phyloP scores from a whole-genome alignment of 805 yeast genomes.

The Hanseniaspora pseudoguilliermondii region DNA sequence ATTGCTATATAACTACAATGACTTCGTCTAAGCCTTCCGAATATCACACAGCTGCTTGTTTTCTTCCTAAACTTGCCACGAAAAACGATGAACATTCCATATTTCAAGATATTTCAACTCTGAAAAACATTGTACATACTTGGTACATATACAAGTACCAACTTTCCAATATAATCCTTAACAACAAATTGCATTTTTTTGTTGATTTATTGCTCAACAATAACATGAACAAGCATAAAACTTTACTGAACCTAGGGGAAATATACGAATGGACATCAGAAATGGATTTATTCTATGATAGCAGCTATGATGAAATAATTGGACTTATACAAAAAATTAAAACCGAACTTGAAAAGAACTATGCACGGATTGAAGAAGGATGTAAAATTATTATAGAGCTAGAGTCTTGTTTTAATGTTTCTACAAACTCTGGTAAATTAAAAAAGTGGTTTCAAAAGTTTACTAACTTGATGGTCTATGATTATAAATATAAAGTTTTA shows the following conservation, averaged over 20 bases:
- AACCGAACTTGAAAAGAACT: background rate
- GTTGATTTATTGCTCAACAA: background rate
- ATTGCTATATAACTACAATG: background rate
- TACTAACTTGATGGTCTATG: conserved; percentile 4
- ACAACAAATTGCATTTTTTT: background rate
- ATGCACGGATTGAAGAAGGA: background rate
- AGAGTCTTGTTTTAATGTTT: background rate
- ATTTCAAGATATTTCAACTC: background rate
- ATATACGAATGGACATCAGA: background rate
- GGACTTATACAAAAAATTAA: background rate
- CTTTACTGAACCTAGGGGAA: background rate
- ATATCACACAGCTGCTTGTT: background rate
- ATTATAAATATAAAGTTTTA: background rate
- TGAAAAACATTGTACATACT: background rate
- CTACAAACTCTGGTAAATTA: background rate
- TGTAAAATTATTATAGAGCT: background rate
- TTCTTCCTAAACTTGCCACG: background rate
- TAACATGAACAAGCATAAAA: background rate
- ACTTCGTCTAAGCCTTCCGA: background rate
- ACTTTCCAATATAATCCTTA: background rate
- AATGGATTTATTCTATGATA: background rate
- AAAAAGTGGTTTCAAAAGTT: conserved; percentile 1
- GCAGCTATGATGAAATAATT: background rate
- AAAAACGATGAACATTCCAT: background rate
- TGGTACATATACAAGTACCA: background rate